A percentile compares a stretch with the other conserved stretches of the same genome.
These are phyloP conservation scores for Phytophthora sojae DNA, from an alignment of 352 stramenopile genomes.

Conservation along the genomic window DNA sequence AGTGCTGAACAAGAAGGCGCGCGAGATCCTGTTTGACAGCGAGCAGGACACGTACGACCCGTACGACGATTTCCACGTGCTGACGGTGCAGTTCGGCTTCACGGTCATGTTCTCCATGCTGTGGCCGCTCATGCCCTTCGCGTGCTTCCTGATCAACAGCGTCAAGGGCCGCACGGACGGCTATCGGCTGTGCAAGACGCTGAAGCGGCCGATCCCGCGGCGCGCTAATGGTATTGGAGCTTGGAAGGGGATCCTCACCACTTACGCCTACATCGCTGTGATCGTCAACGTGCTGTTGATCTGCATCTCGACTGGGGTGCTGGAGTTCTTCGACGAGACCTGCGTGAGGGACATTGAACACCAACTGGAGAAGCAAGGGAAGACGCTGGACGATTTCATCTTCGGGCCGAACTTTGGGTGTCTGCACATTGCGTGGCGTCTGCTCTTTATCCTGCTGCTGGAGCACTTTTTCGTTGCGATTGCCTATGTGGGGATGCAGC, in stretches of 20 bases:
- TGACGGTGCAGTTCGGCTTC: conserved; percentile 79
- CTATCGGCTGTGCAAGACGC: conserved; percentile 71
- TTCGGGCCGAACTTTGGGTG: conserved; percentile 74
- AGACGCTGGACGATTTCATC: conserved; percentile 73
- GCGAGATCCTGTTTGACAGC: conserved; percentile 76
- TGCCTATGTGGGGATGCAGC: conserved; percentile 64
- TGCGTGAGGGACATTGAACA: conserved; percentile 65
- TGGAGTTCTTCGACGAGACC: conserved; percentile 73
- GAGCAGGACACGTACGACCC: conserved; percentile 79
- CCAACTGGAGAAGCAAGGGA: conserved; percentile 66
- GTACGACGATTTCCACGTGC: conserved; percentile 79
- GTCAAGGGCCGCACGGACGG: conserved; percentile 75
- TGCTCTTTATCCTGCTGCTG: conserved; percentile 65
- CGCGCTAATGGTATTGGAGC: conserved; percentile 79
- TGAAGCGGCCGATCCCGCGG: conserved; percentile 76
- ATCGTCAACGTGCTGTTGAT: conserved; percentile 79
- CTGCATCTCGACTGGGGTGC: conserved; percentile 72
- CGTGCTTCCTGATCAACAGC: conserved; percentile 76
- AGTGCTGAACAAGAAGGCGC: conserved; percentile 71
- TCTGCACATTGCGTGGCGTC: conserved; percentile 62
- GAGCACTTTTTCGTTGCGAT: conserved; percentile 64
- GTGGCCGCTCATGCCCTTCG: conserved; percentile 79
- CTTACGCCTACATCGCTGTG: conserved; percentile 70
- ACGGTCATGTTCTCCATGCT: conserved; percentile 87
- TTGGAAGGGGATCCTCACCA: conserved; percentile 67